phyloP scores from a whole-genome alignment of 345 rosid species.

The Aquilaria sinensis region DNA sequence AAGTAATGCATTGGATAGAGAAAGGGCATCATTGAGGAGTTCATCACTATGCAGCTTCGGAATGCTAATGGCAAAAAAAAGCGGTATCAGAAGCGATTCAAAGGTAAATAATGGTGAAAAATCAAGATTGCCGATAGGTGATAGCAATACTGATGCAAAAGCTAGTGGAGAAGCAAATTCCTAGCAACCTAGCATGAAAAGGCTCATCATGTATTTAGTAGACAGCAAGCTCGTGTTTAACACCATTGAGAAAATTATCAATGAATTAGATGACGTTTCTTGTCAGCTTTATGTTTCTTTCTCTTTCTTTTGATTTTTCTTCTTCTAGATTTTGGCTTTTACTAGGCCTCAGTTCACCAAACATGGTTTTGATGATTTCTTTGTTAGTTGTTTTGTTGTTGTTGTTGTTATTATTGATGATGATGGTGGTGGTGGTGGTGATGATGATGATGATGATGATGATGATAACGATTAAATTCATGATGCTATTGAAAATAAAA shows the following conservation, averaged over 20 bases:
- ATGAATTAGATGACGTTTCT: constrained; percentile 69
- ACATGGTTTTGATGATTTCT: too few relatives aligned
- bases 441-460: too few relatives aligned
- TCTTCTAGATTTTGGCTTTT: too few relatives aligned
- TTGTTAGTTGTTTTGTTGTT: too few relatives aligned
- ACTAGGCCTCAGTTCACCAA: too few relatives aligned
- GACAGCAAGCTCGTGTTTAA: constrained; percentile 71
- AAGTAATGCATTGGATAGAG: constrained; percentile 78
- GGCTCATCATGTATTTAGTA: constrained; percentile 63
- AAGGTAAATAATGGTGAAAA: constrained; percentile 7
- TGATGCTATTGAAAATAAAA: too few relatives aligned
- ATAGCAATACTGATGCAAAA: constrained; percentile 12
- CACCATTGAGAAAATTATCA: constrained; percentile 67
- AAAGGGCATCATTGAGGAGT: constrained; percentile 82
- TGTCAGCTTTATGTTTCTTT: constrained; percentile 35
- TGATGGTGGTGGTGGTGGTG: too few relatives aligned
- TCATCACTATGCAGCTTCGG: constrained; percentile 87
- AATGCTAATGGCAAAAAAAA: constrained; percentile 52
- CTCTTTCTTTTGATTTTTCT: background rate
- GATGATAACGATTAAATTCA: too few relatives aligned
- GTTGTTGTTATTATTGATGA: too few relatives aligned
- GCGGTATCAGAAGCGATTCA: constrained; percentile 9
- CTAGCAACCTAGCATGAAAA: constrained; percentile 67
- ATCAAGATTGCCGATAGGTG: constrained; percentile 12
- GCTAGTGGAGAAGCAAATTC: constrained; percentile 19